Percentiles rank a stretch among this genome's conserved stretches.
phyloP scores from a whole-genome alignment of 805 yeast genomes.

The Metschnikowia peoriensis region DNA sequence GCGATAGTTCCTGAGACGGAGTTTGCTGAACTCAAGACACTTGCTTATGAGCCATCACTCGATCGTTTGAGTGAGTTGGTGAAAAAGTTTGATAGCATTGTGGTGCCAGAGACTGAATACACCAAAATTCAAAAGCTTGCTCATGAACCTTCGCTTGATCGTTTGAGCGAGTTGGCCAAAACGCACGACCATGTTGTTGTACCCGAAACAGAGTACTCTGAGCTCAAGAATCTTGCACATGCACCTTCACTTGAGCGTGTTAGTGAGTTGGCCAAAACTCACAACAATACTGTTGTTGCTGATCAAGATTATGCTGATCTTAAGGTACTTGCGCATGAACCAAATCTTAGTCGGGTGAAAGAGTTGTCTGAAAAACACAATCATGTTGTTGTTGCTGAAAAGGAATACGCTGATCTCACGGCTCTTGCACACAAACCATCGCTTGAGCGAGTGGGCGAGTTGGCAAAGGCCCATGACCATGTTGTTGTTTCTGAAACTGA shows the following conservation, averaged over 20 bases:
- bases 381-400: constrained; percentile 11
- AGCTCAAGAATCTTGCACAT: constrained; percentile 7
- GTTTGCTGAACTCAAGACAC: constrained; percentile 3
- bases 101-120: constrained; percentile 4
- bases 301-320: constrained; percentile 2
- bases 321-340: constrained; percentile 9
- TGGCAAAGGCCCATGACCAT: constrained; percentile 2
- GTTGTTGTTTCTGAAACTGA: constrained; percentile 4
- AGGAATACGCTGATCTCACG: constrained; percentile 5
- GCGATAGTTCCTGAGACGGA: constrained; percentile 11
- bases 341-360: constrained; percentile 18
- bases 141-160: constrained; percentile 11
- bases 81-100: neutral
- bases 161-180: constrained; percentile 3
- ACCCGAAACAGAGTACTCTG: neutral
- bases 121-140: neutral
- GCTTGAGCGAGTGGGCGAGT: constrained; percentile 2
- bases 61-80: constrained; percentile 8
- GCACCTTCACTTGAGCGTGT: constrained; percentile 8
- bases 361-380: constrained; percentile 12
- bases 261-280: constrained; percentile 1
- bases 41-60: constrained; percentile 5
- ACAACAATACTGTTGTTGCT: neutral
- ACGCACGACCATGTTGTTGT: constrained; percentile 7
- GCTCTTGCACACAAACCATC: constrained; percentile 7